phyloP scores from a whole-genome alignment of 192 early-diverging fungal species.

The Dissophora ornata region DNA sequence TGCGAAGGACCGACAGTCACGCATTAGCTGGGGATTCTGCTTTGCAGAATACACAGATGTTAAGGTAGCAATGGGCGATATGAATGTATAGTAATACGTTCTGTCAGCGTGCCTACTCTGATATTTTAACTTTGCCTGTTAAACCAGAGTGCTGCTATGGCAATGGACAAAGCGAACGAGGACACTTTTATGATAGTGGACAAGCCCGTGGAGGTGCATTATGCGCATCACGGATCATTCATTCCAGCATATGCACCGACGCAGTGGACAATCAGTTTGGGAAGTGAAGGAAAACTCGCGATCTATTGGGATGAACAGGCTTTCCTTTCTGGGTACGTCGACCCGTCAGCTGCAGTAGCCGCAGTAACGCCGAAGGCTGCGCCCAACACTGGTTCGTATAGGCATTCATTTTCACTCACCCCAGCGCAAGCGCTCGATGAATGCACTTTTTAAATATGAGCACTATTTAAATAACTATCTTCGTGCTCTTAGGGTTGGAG shows the following conservation, averaged over 20 bases:
- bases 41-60: conserved; percentile 68
- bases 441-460: too few species aligned
- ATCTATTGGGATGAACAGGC: conserved; percentile 75
- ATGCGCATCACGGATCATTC: conserved; percentile 68
- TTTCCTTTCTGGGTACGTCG: conserved; percentile 59
- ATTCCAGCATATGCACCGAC: conserved; percentile 71
- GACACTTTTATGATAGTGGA: conserved; percentile 58
- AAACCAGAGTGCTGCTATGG: conserved; percentile 52
- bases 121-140: too few species aligned
- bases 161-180: conserved; percentile 26
- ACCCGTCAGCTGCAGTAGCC: conserved; percentile 25
- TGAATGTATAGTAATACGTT: too few species aligned
- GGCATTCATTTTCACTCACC: too few species aligned
- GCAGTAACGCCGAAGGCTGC: neutral
- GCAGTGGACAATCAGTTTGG: conserved; percentile 63
- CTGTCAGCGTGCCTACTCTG: too few species aligned
- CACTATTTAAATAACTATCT: neutral
- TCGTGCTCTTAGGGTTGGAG: neutral
- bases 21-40: conserved; percentile 72
- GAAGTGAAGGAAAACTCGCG: conserved; percentile 53
- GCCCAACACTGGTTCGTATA: conserved; percentile 3
- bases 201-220: conserved; percentile 57
- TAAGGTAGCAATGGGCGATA: too few species aligned
- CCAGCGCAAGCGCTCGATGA: too few species aligned
- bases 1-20: conserved; percentile 66